A percentile compares a stretch with the other conserved stretches of the same genome.
Conservation (phyloP, 2,329 filamentous ascomycete genomes). For the Alternaria consortialis region DNA sequence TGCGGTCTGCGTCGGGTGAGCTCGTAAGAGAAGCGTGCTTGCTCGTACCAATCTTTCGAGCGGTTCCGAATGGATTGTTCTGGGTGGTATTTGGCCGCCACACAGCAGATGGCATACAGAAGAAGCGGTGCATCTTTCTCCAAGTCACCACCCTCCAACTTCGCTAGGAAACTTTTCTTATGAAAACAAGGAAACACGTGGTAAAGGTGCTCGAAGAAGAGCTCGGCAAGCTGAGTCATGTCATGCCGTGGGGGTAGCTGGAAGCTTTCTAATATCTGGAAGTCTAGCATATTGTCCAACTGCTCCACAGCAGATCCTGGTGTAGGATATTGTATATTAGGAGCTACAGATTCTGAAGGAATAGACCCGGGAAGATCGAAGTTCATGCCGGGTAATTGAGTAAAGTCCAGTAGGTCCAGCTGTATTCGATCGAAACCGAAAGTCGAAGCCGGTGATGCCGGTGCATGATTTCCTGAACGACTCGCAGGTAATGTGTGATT, state of each 20-base stretch:
- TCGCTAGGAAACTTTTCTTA: conserved; percentile 24
- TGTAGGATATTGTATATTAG: not conserved
- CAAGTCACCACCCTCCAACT: conserved; percentile 24
- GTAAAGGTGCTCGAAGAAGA: conserved; percentile 41
- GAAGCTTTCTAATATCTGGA: conserved; percentile 14
- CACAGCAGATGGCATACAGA: conserved; percentile 38
- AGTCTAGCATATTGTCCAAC: not conserved
- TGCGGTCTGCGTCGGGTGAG: conserved; percentile 29
- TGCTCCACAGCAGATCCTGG: not conserved
- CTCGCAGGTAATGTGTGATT: not conserved
- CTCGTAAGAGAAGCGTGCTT: conserved; percentile 42
- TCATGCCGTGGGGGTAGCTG: conserved; percentile 27
- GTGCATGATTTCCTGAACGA: not conserved
- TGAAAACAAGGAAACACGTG: conserved; percentile 43
- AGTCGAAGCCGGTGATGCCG: not conserved
- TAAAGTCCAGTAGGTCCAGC: conserved; percentile 5
- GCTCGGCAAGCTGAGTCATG: conserved; percentile 29
- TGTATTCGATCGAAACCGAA: not conserved
- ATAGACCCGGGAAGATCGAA: conserved; percentile 14
- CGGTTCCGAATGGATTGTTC: conserved; percentile 29
- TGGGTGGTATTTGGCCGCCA: conserved; percentile 35
- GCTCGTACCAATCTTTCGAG: conserved; percentile 39
- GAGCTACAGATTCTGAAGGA: not conserved
- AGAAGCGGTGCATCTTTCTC: conserved; percentile 33
- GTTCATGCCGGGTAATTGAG: conserved; percentile 19